These are phyloP conservation scores for Alternaria dauci DNA, from an alignment of 2,329 filamentous ascomycete genomes.

Conservation along the genomic window DNA sequence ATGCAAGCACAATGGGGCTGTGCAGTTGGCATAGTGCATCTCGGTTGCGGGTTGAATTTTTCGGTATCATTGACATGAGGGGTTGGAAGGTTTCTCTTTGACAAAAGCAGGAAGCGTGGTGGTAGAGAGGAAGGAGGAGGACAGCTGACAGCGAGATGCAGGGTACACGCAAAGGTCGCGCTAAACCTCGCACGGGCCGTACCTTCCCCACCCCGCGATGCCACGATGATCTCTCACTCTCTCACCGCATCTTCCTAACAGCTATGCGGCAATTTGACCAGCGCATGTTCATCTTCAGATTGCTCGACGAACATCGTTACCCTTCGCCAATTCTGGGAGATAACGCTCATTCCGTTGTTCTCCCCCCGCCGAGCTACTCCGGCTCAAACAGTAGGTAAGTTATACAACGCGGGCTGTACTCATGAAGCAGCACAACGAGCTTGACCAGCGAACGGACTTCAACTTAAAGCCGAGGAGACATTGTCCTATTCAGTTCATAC, in stretches of 20 bases:
- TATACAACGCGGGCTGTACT: background rate
- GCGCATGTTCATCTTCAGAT: background rate
- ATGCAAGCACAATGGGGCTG: slow-evolving; percentile 20
- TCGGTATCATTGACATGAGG: background rate
- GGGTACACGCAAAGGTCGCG: slow-evolving; percentile 6
- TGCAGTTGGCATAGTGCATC: slow-evolving; percentile 2
- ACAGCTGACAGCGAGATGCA: background rate
- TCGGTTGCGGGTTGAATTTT: background rate
- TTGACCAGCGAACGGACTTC: background rate
- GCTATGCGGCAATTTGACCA: background rate
- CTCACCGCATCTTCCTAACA: background rate
- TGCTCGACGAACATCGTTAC: background rate
- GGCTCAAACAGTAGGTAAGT: background rate
- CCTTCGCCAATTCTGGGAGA: too few relatives aligned
- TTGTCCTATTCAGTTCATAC: background rate
- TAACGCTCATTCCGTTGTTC: background rate
- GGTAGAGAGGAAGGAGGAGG: background rate
- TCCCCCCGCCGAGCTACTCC: background rate
- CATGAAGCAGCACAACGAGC: background rate
- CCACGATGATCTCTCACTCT: background rate
- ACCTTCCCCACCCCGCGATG: background rate
- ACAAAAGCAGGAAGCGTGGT: background rate
- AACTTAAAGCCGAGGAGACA: background rate
- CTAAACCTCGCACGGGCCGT: slow-evolving; percentile 12
- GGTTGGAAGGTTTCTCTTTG: background rate